phyloP scores from a whole-genome alignment of 2,329 filamentous ascomycete species.

The Trichoderma atrobrunneum region DNA sequence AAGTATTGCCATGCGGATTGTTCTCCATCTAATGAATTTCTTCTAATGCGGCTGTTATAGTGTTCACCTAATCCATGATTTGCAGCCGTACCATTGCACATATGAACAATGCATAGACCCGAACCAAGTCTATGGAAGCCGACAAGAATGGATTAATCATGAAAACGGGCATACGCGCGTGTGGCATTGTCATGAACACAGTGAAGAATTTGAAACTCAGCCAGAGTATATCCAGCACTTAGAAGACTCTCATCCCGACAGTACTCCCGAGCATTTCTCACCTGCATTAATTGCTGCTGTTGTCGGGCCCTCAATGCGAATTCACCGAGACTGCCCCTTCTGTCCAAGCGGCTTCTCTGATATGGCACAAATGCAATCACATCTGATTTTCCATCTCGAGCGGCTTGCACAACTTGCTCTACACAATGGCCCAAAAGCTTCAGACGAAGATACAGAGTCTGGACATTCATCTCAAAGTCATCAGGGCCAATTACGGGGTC shows the following conservation, averaged over 20 bases:
- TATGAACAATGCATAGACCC: not conserved
- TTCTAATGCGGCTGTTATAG: not conserved
- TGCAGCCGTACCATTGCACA: not conserved
- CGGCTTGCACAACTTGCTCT: not conserved
- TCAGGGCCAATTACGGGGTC: not conserved
- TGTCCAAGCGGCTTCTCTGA: not conserved
- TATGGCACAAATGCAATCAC: not conserved
- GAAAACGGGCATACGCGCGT: not conserved
- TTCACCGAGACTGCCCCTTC: not conserved
- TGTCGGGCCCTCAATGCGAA: not conserved
- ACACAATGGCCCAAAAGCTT: not conserved
- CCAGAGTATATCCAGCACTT: not conserved
- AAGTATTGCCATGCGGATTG: not conserved
- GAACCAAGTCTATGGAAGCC: not conserved
- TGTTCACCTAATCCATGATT: not conserved
- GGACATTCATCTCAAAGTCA: not conserved
- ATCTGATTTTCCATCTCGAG: not conserved
- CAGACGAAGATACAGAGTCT: not conserved
- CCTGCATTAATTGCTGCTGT: not conserved
- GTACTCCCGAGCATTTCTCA: not conserved
- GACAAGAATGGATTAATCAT: not conserved
- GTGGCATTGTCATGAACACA: not conserved
- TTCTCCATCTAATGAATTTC: not conserved
- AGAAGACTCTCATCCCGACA: not conserved
- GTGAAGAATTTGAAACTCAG: not conserved